Evolutionary conservation across 2,329 filamentous ascomycete genomes (phyloP), one percentile per base, ranked within the genome.

Genomic region (Aaosphaeria pasadenensis): DNA sequence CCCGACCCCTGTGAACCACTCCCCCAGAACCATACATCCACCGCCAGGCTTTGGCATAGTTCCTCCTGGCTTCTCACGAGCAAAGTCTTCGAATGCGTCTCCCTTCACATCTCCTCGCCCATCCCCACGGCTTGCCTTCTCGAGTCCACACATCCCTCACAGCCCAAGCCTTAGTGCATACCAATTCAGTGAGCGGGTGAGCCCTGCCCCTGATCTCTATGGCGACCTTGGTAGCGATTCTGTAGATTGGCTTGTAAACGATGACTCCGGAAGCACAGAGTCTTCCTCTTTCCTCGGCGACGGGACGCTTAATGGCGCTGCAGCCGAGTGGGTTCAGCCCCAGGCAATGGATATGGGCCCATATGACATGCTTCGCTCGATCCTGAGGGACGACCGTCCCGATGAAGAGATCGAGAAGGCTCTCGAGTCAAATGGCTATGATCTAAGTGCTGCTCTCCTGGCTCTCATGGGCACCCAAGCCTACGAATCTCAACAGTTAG

Each of bases 361-460:
- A 1, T 96, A 96, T 71, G 94, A 99, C 67, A 97, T 99, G 83
- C 79, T 99, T 47, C 88, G 94, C 52, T 96, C 92, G 5, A 95
- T 99, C 38, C 78, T 99, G 29, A 90, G 92, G 42, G 90, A 94
- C 59, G 85, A 89, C 46, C 87, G 88, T 63, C 87, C 89, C 2
- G 92, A 97, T 61, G 91, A 97, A 44, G 94, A 99, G 70, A 92
- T 99, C 42, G 91, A 96, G 67, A 81, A 85, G n/a, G 89, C 92
- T 4, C 80, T 99, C 42, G 89, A 92, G 56, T 80, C 84, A 49
- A 92, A 96, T 67, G 88, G 88, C 48, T 99, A 96, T 66, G 94
- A 99, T 64, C 79, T 99, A 28, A 95, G 90, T 58, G 89, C 92
- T 42, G 95, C 94, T 2, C 88, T 99, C 59, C 86, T 88, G 48